These are phyloP conservation scores for Wallacemonas sp. DNA, from an alignment of 208 protist genomes.

Conservation along the genomic window DNA sequence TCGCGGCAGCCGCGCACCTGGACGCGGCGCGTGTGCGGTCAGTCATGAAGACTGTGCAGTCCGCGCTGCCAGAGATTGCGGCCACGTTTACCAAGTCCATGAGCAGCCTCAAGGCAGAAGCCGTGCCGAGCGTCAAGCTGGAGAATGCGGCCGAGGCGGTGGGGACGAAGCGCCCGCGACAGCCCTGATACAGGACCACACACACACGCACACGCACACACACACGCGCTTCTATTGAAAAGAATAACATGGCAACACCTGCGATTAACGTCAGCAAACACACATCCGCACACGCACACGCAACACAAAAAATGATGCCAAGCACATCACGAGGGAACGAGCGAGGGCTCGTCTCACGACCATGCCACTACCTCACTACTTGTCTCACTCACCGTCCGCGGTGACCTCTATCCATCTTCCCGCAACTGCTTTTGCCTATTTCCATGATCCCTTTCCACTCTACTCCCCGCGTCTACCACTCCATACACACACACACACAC, in stretches of 20 bases:
- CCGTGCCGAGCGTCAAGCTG: not conserved
- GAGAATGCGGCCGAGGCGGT: not conserved
- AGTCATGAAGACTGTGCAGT: conserved; percentile 48
- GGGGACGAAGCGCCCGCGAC: not conserved
- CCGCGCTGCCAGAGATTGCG: conserved; percentile 29
- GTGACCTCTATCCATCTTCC: too few species aligned
- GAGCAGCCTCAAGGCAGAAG: conserved; percentile 4
- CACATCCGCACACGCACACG: too few species aligned
- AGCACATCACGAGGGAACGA: too few species aligned
- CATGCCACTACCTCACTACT: too few species aligned
- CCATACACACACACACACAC: conserved; percentile 6
- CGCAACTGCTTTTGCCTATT: too few species aligned
- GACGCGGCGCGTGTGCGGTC: conserved; percentile 50
- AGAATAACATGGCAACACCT: too few species aligned
- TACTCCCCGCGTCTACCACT: too few species aligned
- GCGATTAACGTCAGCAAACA: too few species aligned
- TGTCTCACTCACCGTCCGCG: too few species aligned
- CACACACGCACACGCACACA: not conserved
- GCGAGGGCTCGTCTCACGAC: too few species aligned
- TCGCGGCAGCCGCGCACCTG: conserved; percentile 62
- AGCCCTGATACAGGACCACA: not conserved
- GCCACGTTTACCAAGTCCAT: conserved; percentile 31
- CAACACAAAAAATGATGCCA: too few species aligned
- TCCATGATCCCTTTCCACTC: too few species aligned
- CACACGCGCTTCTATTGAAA: not conserved